Conservation (phyloP, 2,329 filamentous ascomycete species). For the Ceratocystis cacaofunesta region DNA sequence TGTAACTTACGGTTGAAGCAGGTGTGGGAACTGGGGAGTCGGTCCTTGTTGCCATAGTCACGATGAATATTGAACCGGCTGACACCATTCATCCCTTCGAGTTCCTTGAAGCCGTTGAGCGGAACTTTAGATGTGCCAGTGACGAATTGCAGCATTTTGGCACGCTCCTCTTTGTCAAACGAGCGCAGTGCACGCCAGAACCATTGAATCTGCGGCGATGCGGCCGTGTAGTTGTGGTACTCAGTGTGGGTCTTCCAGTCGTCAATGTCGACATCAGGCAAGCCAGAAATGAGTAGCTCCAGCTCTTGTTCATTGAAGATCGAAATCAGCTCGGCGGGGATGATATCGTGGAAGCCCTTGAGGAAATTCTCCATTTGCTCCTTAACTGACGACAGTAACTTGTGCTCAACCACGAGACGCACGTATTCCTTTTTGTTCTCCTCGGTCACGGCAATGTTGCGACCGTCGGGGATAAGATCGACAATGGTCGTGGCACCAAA, state of each 20-base stretch:
- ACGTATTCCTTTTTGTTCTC: conserved; percentile 99
- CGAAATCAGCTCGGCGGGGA: conserved; percentile 79
- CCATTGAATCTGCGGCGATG: conserved; percentile 95
- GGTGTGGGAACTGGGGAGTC: conserved; percentile 89
- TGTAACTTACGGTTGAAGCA: conserved; percentile 90
- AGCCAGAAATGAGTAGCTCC: conserved; percentile 86
- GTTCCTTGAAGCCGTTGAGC: conserved; percentile 94
- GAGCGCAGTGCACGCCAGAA: conserved; percentile 97
- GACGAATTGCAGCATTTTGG: conserved; percentile 93
- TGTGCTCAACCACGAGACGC: conserved; percentile 84
- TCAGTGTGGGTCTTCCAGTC: conserved; percentile 99
- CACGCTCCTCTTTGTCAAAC: conserved; percentile 96
- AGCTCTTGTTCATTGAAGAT: conserved; percentile 99
- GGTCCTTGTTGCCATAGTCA: conserved; percentile 91
- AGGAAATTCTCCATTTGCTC: conserved; percentile 91
- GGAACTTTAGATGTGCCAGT: conserved; percentile 97
- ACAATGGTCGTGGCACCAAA: conserved; percentile 82
- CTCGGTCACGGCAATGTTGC: conserved; percentile 85
- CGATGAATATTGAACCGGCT: conserved; percentile 98
- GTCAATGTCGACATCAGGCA: conserved; percentile 93
- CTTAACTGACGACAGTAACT: conserved; percentile 77
- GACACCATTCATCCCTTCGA: conserved; percentile 98
- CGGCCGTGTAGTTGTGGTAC: conserved; percentile 92
- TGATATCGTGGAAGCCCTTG: conserved; percentile 94
- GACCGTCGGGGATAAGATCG: conserved; percentile 74